phyloP scores from a whole-genome alignment of 1,284 basidiomycete species.

The Pterulicium gracile region DNA sequence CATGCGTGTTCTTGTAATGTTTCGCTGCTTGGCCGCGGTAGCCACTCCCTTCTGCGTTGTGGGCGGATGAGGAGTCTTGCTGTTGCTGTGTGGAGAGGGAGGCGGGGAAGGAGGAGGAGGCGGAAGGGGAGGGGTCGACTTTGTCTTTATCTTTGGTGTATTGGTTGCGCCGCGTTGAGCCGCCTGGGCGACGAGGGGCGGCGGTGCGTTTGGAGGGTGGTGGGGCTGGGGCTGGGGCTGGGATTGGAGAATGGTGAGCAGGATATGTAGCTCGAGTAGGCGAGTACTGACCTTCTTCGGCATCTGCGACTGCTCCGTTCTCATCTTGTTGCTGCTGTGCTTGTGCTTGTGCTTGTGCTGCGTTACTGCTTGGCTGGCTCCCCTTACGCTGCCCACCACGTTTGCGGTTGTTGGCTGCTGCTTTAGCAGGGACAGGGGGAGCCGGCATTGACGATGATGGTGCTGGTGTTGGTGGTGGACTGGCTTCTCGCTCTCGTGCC shows the following conservation, averaged over 20 bases:
- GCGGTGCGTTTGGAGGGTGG: neutral
- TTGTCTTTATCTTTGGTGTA: neutral
- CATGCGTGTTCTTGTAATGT: constrained; percentile 65
- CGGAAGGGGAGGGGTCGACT: no score
- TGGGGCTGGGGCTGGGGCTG: neutral
- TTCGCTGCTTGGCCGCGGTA: constrained; percentile 17
- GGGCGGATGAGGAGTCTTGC: neutral
- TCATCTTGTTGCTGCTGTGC: constrained; percentile 20
- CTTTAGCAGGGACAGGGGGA: neutral
- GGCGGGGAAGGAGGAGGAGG: neutral
- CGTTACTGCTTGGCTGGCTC: neutral
- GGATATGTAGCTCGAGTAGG: constrained; percentile 9
- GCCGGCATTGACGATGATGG: neutral
- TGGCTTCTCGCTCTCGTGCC: constrained; percentile 14
- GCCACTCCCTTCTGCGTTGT: neutral
- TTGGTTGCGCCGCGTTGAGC: neutral
- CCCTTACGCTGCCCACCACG: constrained; percentile 8
- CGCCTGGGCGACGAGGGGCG: neutral
- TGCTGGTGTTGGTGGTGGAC: neutral
- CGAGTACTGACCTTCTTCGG: constrained; percentile 48
- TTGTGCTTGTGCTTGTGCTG: neutral
- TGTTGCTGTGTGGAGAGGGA: neutral
- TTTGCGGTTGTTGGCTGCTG: neutral
- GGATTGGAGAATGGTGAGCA: neutral
- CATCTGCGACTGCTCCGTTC: constrained; percentile 34